These are phyloP conservation scores for Exophiala sideris DNA, from an alignment of 2,329 filamentous ascomycete species.

Conservation along the genomic window DNA sequence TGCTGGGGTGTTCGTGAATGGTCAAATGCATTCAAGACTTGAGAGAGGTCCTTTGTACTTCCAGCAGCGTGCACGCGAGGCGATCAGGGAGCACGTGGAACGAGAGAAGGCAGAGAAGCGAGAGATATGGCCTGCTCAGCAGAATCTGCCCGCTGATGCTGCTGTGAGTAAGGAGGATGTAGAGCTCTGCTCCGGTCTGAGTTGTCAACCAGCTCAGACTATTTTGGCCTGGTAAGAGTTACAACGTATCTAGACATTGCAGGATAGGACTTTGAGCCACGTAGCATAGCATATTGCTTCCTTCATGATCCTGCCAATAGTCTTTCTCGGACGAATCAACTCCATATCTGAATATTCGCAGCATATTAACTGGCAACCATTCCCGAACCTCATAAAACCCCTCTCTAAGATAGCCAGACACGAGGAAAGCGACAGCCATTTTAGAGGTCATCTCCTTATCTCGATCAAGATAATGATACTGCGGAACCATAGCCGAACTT, in stretches of 20 bases:
- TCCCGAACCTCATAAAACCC: too few relatives aligned
- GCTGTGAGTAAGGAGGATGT: conserved; percentile 22
- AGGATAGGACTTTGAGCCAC: too few relatives aligned
- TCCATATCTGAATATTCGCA: too few relatives aligned
- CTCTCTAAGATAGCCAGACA: too few relatives aligned
- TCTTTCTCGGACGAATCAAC: too few relatives aligned
- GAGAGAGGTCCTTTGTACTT: conserved; percentile 60
- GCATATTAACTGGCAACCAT: too few relatives aligned
- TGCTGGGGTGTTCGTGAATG: conserved; percentile 60
- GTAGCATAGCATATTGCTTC: too few relatives aligned
- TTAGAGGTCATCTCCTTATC: too few relatives aligned
- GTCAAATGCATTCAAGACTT: conserved; percentile 59
- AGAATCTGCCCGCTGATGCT: conserved; percentile 19
- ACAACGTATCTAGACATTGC: background rate
- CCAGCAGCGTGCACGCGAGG: conserved; percentile 51
- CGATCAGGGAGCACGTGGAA: conserved; percentile 47
- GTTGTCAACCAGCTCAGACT: conserved; percentile 12
- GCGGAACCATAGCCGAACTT: too few relatives aligned
- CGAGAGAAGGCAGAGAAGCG: conserved; percentile 44
- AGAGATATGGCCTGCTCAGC: conserved; percentile 52
- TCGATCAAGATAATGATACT: too few relatives aligned
- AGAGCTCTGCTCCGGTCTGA: conserved; percentile 16
- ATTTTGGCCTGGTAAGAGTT: conserved; percentile 17
- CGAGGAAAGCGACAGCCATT: too few relatives aligned
- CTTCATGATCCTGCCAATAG: too few relatives aligned